Conservation (phyloP, 352 stramenopile genomes). For the Pythium apleroticum region DNA sequence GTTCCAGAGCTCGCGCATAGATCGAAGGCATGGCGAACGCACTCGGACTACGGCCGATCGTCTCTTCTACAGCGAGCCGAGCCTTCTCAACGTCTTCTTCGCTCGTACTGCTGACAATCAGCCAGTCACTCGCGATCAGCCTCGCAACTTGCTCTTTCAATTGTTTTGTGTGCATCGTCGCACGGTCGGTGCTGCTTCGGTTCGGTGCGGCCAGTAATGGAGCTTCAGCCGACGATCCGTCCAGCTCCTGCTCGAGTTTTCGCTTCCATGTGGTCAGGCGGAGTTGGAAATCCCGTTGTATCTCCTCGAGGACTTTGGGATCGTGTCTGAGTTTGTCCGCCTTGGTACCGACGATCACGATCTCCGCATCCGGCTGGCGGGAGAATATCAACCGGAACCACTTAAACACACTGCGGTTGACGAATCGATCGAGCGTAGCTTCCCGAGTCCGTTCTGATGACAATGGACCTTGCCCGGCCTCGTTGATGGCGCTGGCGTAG, state of each 20-base stretch:
- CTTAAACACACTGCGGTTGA: conserved; percentile 3
- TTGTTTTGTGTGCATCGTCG: background rate
- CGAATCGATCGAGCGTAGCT: conserved; percentile 5
- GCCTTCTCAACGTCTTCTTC: conserved; percentile 10
- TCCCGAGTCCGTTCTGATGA: background rate
- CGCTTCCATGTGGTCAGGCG: conserved; percentile 8
- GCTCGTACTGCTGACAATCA: conserved; percentile 11
- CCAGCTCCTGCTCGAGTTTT: conserved; percentile 1
- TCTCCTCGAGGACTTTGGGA: background rate
- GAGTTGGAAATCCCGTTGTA: conserved; percentile 7
- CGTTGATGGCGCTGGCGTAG: background rate
- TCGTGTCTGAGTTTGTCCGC: conserved; percentile 3
- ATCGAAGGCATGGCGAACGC: conserved; percentile 15
- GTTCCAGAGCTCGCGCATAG: conserved; percentile 3
- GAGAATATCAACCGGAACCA: conserved; percentile 18
- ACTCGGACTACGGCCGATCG: conserved; percentile 5
- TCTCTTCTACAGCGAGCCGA: background rate
- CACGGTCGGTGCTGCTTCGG: background rate
- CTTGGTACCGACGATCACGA: conserved; percentile 18
- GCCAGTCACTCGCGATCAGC: background rate
- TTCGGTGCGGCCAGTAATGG: too few species aligned
- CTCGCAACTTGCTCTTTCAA: conserved; percentile 7
- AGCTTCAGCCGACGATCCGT: background rate
- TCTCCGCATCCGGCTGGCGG: conserved; percentile 10
- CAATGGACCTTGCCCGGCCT: background rate